Conservation (phyloP, 2,329 filamentous ascomycete genomes). For the Westerdykella aurantiaca region DNA sequence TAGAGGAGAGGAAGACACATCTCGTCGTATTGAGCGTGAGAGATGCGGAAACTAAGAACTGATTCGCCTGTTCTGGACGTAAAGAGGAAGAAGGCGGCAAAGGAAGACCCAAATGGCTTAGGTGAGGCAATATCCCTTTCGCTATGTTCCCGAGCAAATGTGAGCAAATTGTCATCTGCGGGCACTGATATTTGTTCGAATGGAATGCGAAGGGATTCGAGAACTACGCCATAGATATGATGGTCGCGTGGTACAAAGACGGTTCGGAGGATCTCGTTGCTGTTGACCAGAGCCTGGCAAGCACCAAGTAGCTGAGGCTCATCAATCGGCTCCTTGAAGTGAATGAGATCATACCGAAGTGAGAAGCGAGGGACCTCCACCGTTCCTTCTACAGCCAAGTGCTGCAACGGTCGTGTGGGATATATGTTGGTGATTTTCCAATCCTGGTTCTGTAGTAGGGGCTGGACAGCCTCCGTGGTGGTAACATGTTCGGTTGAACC, state of each 20-base stretch:
- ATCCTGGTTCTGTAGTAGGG: slow-evolving; percentile 47
- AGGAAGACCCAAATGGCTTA: slow-evolving; percentile 52
- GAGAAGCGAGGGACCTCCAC: slow-evolving; percentile 56
- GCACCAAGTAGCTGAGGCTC: slow-evolving; percentile 44
- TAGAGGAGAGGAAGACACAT: slow-evolving; percentile 60
- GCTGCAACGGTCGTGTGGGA: slow-evolving; percentile 55
- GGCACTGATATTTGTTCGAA: slow-evolving; percentile 37
- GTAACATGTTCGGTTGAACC: slow-evolving; percentile 41
- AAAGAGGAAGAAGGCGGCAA: slow-evolving; percentile 43
- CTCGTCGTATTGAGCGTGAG: slow-evolving; percentile 65
- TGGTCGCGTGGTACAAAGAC: slow-evolving; percentile 52
- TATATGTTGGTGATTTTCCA: slow-evolving; percentile 53
- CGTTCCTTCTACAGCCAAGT: slow-evolving; percentile 55
- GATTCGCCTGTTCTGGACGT: slow-evolving; percentile 50
- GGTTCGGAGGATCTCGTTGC: slow-evolving; percentile 61
- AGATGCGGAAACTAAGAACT: slow-evolving; percentile 56
- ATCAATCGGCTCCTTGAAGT: slow-evolving; percentile 51
- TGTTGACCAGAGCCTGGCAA: slow-evolving; percentile 52
- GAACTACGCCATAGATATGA: slow-evolving; percentile 52
- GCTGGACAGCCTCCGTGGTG: slow-evolving; percentile 45
- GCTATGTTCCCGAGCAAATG: slow-evolving; percentile 51
- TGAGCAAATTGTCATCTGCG: slow-evolving; percentile 47
- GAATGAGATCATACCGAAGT: slow-evolving; percentile 59
- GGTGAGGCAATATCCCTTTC: slow-evolving; percentile 51
- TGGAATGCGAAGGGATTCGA: slow-evolving; percentile 49